Evolutionary conservation across 1,139 yeast genomes (phyloP).

Genomic region (Pichia terricola): DNA sequence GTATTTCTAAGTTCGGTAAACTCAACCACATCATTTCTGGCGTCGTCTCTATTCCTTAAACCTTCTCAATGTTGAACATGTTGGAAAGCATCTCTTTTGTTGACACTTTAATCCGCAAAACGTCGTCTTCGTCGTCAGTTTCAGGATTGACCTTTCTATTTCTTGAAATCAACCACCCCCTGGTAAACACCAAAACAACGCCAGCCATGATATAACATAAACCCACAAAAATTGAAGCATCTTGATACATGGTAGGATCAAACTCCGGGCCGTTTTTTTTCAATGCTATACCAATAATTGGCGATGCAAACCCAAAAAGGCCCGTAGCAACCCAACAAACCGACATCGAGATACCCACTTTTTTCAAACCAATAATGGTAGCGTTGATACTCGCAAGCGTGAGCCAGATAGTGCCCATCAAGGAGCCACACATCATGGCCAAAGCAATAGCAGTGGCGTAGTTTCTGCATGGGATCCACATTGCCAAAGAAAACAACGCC

Average conservation of each 20-base stretch:
- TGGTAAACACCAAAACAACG: constrained; percentile 28
- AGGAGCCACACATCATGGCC: constrained; percentile 37
- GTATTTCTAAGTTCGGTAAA: too few species aligned
- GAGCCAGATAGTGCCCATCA: constrained; percentile 44
- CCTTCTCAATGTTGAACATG: constrained; percentile 1
- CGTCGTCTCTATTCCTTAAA: background rate
- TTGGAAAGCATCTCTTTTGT: constrained; percentile 1
- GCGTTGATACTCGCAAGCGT: constrained; percentile 29
- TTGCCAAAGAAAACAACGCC: constrained; percentile 32
- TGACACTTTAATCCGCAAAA: constrained; percentile 4
- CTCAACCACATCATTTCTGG: too few species aligned
- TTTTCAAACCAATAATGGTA: constrained; percentile 37
- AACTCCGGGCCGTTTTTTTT: constrained; percentile 26
- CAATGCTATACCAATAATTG: constrained; percentile 43
- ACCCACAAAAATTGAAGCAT: constrained; percentile 48
- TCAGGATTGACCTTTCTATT: constrained; percentile 25
- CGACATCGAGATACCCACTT: constrained; percentile 40
- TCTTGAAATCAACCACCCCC: constrained; percentile 44
- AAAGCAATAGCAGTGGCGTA: constrained; percentile 41
- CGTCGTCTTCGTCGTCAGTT: constrained; percentile 18
- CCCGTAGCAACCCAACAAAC: constrained; percentile 40
- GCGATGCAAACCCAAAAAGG: constrained; percentile 38
- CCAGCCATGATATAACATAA: constrained; percentile 38
- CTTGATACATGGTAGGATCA: constrained; percentile 34
- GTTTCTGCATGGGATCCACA: constrained; percentile 56